These are phyloP conservation scores for Excoecaria agallocha DNA, from an alignment of 345 rosid species.

Conservation along the genomic window DNA sequence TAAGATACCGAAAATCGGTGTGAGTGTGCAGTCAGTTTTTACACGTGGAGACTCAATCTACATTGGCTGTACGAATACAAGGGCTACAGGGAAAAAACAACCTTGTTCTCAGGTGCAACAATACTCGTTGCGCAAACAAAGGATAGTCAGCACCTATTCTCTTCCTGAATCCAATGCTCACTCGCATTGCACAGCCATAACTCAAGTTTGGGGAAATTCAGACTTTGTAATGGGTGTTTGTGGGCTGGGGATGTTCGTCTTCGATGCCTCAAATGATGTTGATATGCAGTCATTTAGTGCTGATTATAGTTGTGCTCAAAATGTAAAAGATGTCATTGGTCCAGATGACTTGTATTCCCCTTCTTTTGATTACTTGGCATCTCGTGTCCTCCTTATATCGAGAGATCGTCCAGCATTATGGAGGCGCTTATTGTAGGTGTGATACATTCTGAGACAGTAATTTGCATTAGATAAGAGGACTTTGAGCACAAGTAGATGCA, in stretches of 20 bases:
- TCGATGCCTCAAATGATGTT: conserved; percentile 62
- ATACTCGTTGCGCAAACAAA: conserved; percentile 73
- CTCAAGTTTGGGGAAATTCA: conserved; percentile 98
- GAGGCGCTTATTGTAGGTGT: conserved; percentile 47
- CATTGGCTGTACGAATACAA: conserved; percentile 59
- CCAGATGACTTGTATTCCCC: conserved; percentile 81
- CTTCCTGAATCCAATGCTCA: conserved; percentile 69
- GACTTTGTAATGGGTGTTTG: conserved; percentile 76
- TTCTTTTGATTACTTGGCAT: conserved; percentile 68
- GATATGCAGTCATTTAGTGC: conserved; percentile 32
- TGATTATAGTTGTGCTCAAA: conserved; percentile 36
- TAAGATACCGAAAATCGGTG: conserved; percentile 68
- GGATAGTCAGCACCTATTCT: conserved; percentile 51
- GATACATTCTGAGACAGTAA: background rate
- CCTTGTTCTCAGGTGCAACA: conserved; percentile 67
- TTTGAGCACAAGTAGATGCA: background rate
- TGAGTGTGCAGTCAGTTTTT: conserved; percentile 65
- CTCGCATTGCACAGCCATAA: conserved; percentile 61
- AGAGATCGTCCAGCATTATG: conserved; percentile 89
- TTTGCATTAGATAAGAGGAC: conserved; percentile 1
- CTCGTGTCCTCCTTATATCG: conserved; percentile 78
- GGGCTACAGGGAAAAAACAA: conserved; percentile 44
- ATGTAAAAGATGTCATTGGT: conserved; percentile 66
- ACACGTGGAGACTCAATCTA: conserved; percentile 77
- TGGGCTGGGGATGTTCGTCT: conserved; percentile 70